phyloP scores from a whole-genome alignment of 148 eudicot species.

The Amaranthus palmeri region DNA sequence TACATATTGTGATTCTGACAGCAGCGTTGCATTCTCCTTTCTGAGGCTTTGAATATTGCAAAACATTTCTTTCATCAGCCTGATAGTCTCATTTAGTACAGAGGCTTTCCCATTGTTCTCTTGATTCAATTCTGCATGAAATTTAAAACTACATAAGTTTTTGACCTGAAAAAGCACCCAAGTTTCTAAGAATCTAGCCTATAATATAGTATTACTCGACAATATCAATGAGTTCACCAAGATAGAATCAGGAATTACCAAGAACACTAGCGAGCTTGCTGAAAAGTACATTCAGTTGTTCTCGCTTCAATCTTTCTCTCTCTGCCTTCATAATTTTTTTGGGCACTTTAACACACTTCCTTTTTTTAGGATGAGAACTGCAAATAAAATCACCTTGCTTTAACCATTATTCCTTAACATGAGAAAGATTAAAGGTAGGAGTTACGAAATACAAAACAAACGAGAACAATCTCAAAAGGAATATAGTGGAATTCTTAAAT shows the following conservation, averaged over 20 bases:
- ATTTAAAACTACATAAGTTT: slow-evolving; percentile 1
- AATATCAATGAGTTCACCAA: not conserved
- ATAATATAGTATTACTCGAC: not conserved
- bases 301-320: slow-evolving; percentile 85
- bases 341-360: slow-evolving; percentile 49
- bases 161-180: not conserved
- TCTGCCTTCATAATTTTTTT: slow-evolving; percentile 70
- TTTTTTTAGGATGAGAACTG: slow-evolving; percentile 49
- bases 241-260: slow-evolving; percentile 39
- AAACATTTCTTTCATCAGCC: slow-evolving; percentile 49
- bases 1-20: slow-evolving; percentile 84
- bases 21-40: slow-evolving; percentile 58
- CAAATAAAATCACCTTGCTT: slow-evolving; percentile 4
- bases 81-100: slow-evolving; percentile 53
- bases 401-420: too few relatives aligned
- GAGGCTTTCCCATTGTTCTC: slow-evolving; percentile 71
- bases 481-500: not conserved
- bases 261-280: slow-evolving; percentile 60
- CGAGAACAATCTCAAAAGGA: not conserved
- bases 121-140: slow-evolving; percentile 50
- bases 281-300: slow-evolving; percentile 80
- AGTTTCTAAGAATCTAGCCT: too few relatives aligned
- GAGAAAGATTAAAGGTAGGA: too few relatives aligned
- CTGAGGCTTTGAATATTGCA: slow-evolving; percentile 55
- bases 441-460: too few relatives aligned